Percentiles rank a stretch among this genome's conserved stretches.
phyloP scores from a whole-genome alignment of 345 rosid genomes.

The Turnera subulata region DNA sequence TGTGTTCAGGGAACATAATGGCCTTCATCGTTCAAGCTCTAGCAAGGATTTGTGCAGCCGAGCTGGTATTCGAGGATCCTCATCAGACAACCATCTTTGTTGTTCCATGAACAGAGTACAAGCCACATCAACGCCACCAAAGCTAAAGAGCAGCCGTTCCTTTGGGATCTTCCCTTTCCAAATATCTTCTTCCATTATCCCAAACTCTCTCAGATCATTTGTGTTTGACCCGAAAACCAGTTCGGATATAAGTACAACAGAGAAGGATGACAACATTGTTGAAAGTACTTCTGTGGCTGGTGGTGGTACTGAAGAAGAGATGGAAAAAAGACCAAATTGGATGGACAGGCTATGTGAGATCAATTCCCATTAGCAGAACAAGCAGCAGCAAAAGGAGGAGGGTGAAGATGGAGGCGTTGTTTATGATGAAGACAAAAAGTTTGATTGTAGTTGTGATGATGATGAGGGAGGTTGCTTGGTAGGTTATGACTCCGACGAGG shows the following conservation, averaged over 20 bases:
- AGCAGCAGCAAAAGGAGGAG: slow-evolving; percentile 30
- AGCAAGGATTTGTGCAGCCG: slow-evolving; percentile 42
- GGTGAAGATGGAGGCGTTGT: slow-evolving; percentile 17
- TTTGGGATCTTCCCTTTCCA: slow-evolving; percentile 56
- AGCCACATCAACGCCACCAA: slow-evolving; percentile 45
- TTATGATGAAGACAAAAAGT: slow-evolving; percentile 18
- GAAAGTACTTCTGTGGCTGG: slow-evolving; percentile 19
- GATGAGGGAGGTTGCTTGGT: slow-evolving; percentile 47
- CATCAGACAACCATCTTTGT: slow-evolving; percentile 64
- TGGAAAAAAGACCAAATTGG: slow-evolving; percentile 63
- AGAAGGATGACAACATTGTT: slow-evolving; percentile 18
- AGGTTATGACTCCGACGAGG: slow-evolving; percentile 45
- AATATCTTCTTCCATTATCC: slow-evolving; percentile 47
- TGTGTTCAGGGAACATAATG: slow-evolving; percentile 39
- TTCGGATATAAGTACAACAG: slow-evolving; percentile 25
- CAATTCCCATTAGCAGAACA: slow-evolving; percentile 49
- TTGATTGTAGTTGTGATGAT: slow-evolving; percentile 30
- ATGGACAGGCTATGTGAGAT: slow-evolving; percentile 64
- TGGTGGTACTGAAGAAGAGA: slow-evolving; percentile 16
- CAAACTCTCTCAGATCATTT: slow-evolving; percentile 47
- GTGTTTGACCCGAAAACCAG: slow-evolving; percentile 56
- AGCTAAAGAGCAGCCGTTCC: slow-evolving; percentile 52
- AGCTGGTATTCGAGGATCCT: slow-evolving; percentile 46
- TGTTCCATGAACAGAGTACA: slow-evolving; percentile 28
- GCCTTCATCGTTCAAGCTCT: slow-evolving; percentile 55